These are phyloP conservation scores for Boletales sp. DNA, from an alignment of 768 basidiomycete species.

Conservation along the genomic window DNA sequence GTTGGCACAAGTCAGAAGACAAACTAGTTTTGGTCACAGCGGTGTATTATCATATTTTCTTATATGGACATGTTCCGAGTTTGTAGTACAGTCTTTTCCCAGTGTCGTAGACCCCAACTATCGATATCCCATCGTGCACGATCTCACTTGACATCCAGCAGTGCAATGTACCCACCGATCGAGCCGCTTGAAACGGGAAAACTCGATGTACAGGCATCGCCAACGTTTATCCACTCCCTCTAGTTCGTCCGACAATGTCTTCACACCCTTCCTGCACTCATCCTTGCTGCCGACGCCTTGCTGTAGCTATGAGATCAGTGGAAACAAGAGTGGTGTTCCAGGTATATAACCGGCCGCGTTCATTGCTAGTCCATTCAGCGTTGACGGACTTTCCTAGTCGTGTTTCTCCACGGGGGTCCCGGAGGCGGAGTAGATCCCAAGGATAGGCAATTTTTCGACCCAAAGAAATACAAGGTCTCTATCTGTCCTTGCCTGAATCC, in stretches of 20 bases:
- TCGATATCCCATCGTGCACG: constrained; percentile 13
- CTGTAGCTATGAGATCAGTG: constrained; percentile 74
- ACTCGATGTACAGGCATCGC: constrained; percentile 62
- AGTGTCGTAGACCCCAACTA: constrained; percentile 3
- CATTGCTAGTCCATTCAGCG: neutral
- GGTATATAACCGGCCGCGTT: constrained; percentile 38
- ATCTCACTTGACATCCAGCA: constrained; percentile 1
- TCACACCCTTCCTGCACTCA: constrained; percentile 1
- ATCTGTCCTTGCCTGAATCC: neutral
- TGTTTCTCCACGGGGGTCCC: constrained; percentile 85
- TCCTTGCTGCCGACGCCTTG: neutral
- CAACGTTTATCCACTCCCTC: constrained; percentile 54
- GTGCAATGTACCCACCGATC: constrained; percentile 62
- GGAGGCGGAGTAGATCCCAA: constrained; percentile 68
- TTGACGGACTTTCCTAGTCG: constrained; percentile 40
- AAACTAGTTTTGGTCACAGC: neutral
- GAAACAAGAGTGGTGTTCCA: constrained; percentile 72
- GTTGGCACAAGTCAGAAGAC: neutral
- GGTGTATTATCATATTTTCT: neutral
- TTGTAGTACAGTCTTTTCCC: no score
- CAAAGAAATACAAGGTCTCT: constrained; percentile 73
- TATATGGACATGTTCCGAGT: no score
- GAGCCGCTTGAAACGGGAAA: constrained; percentile 61
- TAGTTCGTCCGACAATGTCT: constrained; percentile 48
- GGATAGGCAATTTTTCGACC: constrained; percentile 82